Percentiles rank a stretch among this genome's conserved stretches.
phyloP scores from a whole-genome alignment of 2,329 filamentous ascomycete genomes.

The Aspergillus quadricinctus region DNA sequence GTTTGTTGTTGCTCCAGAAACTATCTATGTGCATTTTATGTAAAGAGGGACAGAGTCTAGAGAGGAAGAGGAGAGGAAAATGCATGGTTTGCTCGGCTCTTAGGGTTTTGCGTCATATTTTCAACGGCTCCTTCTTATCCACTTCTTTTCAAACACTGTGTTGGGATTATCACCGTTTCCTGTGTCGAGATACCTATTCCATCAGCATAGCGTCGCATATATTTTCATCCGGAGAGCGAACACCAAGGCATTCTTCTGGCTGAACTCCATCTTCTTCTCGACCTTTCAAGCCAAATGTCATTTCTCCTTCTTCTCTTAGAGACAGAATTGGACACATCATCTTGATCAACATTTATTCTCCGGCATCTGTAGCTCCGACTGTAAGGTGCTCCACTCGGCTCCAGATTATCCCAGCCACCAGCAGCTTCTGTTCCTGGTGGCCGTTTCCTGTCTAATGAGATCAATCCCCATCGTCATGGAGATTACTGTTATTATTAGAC shows the following conservation, averaged over 20 bases:
- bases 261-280: background rate
- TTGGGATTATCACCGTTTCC: background rate
- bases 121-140: background rate
- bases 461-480: background rate
- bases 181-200: background rate
- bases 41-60: background rate
- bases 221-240: background rate
- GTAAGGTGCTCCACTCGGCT: background rate
- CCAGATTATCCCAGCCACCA: background rate
- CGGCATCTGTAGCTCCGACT: background rate
- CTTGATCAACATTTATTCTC: background rate
- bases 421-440: background rate
- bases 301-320: background rate
- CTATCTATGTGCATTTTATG: background rate
- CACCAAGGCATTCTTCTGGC: background rate
- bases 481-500: background rate
- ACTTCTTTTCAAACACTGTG: background rate
- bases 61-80: background rate
- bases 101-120: background rate
- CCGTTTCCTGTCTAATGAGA: background rate
- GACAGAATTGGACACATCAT: background rate
- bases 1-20: conserved; percentile 1
- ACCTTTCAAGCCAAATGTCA: background rate
- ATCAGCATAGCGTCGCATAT: background rate
- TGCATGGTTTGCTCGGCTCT: background rate